Evolutionary conservation across 2,329 filamentous ascomycete genomes (phyloP).

Genomic region (Monosporascus sp.): DNA sequence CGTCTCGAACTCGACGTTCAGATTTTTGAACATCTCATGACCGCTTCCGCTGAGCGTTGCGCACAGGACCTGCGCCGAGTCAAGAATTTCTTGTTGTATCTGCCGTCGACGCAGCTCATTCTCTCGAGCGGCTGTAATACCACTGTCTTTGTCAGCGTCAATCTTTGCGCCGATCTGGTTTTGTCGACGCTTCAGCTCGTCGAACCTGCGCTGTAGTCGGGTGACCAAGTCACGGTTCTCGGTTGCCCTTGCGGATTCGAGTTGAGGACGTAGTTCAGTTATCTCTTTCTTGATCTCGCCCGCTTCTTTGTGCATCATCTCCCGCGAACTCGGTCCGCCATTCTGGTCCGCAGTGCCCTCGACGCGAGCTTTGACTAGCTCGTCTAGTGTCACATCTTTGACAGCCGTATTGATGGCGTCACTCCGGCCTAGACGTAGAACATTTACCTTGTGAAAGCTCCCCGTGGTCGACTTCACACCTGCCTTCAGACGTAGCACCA

Average conservation of each 20-base stretch:
- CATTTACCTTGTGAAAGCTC: slow-evolving; percentile 68
- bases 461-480: slow-evolving; percentile 77
- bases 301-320: slow-evolving; percentile 59
- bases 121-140: slow-evolving; percentile 75
- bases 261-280: slow-evolving; percentile 60
- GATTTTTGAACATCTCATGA: slow-evolving; percentile 92
- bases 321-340: slow-evolving; percentile 49
- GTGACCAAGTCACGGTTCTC: slow-evolving; percentile 42
- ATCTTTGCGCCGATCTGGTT: slow-evolving; percentile 73
- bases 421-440: slow-evolving; percentile 82
- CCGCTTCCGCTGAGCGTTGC: slow-evolving; percentile 92
- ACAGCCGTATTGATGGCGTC: slow-evolving; percentile 90
- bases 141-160: slow-evolving; percentile 79
- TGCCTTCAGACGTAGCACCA: slow-evolving; percentile 85
- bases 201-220: slow-evolving; percentile 69
- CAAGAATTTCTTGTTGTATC: slow-evolving; percentile 85
- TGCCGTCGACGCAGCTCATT: slow-evolving; percentile 78
- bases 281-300: slow-evolving; percentile 71
- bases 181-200: slow-evolving; percentile 71
- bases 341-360: slow-evolving; percentile 54
- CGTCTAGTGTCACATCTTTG: slow-evolving; percentile 86
- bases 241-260: slow-evolving; percentile 60
- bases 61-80: slow-evolving; percentile 87
- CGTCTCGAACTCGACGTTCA: slow-evolving; percentile 96
- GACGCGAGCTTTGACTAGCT: slow-evolving; percentile 74